A percentile compares a stretch with the other conserved stretches of the same genome.
Evolutionary conservation across 805 yeast genomes (phyloP).

Genomic region (Lipomyces orientalis): DNA sequence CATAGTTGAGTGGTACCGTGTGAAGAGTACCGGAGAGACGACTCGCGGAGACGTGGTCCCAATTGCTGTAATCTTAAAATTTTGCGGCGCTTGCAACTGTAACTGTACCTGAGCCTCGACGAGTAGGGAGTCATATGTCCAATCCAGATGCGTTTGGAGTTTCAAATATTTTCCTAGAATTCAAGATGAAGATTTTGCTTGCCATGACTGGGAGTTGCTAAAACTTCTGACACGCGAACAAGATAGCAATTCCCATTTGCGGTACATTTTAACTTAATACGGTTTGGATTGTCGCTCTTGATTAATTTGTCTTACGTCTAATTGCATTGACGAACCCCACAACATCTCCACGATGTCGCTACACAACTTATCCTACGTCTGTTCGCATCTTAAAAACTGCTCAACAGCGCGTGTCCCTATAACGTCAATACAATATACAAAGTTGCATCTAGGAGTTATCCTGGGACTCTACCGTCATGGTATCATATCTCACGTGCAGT

Average conservation of each 20-base stretch:
- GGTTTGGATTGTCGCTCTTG: background rate
- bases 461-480: constrained; percentile 90
- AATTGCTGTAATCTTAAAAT: too few relatives aligned
- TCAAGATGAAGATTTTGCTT: background rate
- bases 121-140: background rate
- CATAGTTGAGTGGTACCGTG: too few relatives aligned
- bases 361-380: constrained; percentile 65
- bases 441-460: constrained; percentile 81
- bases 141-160: too few relatives aligned
- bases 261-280: background rate
- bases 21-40: background rate
- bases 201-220: background rate
- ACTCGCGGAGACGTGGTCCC: too few relatives aligned
- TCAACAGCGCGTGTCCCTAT: constrained; percentile 72
- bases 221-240: background rate
- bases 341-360: constrained; percentile 27
- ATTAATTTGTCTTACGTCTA: background rate
- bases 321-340: background rate
- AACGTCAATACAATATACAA: constrained; percentile 82
- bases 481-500: constrained; percentile 78
- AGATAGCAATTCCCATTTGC: background rate
- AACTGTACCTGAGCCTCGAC: background rate
- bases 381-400: constrained; percentile 90
- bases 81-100: too few relatives aligned
- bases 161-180: background rate